phyloP scores from a whole-genome alignment of 2,329 filamentous ascomycete genomes.

The Hypoxylon sp. region DNA sequence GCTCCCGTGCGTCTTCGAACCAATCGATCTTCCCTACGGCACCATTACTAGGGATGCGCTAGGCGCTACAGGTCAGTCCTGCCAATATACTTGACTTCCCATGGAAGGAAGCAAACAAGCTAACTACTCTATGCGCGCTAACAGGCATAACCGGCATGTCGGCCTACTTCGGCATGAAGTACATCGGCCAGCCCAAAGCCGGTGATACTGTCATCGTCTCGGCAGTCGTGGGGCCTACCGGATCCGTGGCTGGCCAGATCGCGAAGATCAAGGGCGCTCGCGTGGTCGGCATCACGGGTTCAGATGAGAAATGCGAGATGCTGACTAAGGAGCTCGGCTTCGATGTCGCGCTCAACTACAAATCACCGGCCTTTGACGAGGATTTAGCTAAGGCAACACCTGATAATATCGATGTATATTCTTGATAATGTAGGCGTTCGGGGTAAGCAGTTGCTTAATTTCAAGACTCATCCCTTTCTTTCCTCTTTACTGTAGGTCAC shows the following conservation, averaged over 20 bases:
- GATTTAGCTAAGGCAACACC: conserved; percentile 69
- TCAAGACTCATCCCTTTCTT: not conserved
- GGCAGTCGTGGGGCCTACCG: conserved; percentile 84
- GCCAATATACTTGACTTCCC: not conserved
- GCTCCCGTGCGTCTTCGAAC: conserved; percentile 57
- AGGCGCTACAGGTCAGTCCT: conserved; percentile 65
- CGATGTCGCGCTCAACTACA: conserved; percentile 74
- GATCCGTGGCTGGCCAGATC: conserved; percentile 82
- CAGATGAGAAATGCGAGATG: conserved; percentile 75
- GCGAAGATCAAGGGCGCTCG: conserved; percentile 77
- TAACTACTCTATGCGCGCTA: not conserved
- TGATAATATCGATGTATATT: conserved; percentile 72
- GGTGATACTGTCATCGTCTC: conserved; percentile 84
- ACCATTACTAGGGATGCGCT: conserved; percentile 70
- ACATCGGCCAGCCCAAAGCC: conserved; percentile 76
- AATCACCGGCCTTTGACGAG: conserved; percentile 65
- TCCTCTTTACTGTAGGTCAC: not conserved
- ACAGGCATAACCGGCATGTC: conserved; percentile 77
- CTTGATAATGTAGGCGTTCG: conserved; percentile 80
- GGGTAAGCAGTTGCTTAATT: conserved; percentile 50
- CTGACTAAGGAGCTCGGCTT: conserved; percentile 70
- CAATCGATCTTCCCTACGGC: conserved; percentile 59
- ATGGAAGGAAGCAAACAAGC: not conserved
- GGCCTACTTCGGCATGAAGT: conserved; percentile 81
- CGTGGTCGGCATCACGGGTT: conserved; percentile 77